Percentiles rank a stretch among this genome's conserved stretches.
Conservation (phyloP, 2,329 filamentous ascomycete species). For the Aureobasidium sp. region DNA sequence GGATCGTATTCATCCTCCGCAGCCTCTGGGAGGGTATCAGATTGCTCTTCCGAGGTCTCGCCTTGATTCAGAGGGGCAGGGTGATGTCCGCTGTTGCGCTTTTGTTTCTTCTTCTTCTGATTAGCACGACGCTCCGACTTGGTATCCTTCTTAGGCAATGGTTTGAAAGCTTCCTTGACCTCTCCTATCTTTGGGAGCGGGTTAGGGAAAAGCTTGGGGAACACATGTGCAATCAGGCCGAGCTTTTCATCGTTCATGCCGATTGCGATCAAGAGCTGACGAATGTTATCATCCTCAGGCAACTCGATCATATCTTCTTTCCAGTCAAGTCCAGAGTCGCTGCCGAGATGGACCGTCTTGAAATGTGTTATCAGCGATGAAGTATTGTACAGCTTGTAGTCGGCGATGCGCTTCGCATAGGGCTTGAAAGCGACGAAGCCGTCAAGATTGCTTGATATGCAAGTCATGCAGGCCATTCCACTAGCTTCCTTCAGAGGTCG, state of each 20-base stretch:
- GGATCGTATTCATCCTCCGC: constrained; percentile 45
- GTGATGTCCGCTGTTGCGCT: constrained; percentile 23
- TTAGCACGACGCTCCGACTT: constrained; percentile 20
- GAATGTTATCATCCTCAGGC: constrained; percentile 46
- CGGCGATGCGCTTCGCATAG: constrained; percentile 31
- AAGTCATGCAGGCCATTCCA: constrained; percentile 39
- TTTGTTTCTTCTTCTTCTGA: constrained; percentile 25
- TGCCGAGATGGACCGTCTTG: constrained; percentile 48
- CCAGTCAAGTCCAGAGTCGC: constrained; percentile 43
- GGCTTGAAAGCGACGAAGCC: constrained; percentile 27
- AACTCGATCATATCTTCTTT: constrained; percentile 55
- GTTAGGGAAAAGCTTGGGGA: constrained; percentile 32
- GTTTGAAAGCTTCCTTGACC: constrained; percentile 11
- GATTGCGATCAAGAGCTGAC: constrained; percentile 42
- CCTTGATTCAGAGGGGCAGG: not conserved
- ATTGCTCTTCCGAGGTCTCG: constrained; percentile 17
- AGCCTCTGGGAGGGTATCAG: constrained; percentile 29
- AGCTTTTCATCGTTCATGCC: constrained; percentile 53
- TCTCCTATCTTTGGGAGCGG: constrained; percentile 39
- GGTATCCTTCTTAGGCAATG: not conserved
- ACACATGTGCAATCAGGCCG: constrained; percentile 26
- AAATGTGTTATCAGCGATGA: constrained; percentile 56
- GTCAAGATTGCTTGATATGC: constrained; percentile 21
- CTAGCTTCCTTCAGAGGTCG: constrained; percentile 38
- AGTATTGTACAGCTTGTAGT: constrained; percentile 36